Percentiles rank a stretch among this genome's conserved stretches.
These are phyloP conservation scores for Lactifluus piperatus DNA, from an alignment of 768 basidiomycete species.

Conservation along the genomic window DNA sequence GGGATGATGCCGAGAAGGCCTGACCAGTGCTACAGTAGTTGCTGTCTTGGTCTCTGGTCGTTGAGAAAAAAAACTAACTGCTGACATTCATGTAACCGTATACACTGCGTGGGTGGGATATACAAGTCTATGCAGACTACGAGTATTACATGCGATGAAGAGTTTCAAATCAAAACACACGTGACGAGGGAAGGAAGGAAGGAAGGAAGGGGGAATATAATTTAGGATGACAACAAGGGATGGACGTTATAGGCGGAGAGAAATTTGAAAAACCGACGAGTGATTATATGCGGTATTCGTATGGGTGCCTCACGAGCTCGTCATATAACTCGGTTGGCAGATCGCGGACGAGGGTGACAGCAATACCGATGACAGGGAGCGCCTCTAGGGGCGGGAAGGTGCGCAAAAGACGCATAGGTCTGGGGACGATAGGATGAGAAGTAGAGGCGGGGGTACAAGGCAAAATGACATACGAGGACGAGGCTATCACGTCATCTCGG, in stretches of 20 bases:
- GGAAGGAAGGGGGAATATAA: background rate
- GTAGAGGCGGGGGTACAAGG: background rate
- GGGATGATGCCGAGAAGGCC: constrained; percentile 9
- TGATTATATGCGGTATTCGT: constrained; percentile 32
- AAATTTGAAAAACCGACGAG: background rate
- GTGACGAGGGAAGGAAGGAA: background rate
- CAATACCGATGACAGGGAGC: constrained; percentile 80
- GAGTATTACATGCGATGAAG: constrained; percentile 5
- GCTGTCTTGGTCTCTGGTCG: background rate
- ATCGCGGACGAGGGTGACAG: constrained; percentile 89
- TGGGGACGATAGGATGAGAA: constrained; percentile 26
- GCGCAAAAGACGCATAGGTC: constrained; percentile 90
- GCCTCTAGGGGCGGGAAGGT: constrained; percentile 92
- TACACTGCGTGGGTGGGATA: constrained; percentile 3
- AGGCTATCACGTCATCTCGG: constrained; percentile 82
- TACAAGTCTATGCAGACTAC: background rate
- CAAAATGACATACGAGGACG: constrained; percentile 55
- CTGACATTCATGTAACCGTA: background rate
- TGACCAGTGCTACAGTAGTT: too few relatives aligned
- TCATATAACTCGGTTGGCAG: constrained; percentile 81
- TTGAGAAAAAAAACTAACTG: too few relatives aligned
- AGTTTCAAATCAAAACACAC: background rate
- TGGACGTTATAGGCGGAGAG: background rate
- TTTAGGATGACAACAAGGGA: background rate
- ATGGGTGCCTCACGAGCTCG: constrained; percentile 84